phyloP scores from a whole-genome alignment of 805 yeast genomes.

The Candida jianshihensis region DNA sequence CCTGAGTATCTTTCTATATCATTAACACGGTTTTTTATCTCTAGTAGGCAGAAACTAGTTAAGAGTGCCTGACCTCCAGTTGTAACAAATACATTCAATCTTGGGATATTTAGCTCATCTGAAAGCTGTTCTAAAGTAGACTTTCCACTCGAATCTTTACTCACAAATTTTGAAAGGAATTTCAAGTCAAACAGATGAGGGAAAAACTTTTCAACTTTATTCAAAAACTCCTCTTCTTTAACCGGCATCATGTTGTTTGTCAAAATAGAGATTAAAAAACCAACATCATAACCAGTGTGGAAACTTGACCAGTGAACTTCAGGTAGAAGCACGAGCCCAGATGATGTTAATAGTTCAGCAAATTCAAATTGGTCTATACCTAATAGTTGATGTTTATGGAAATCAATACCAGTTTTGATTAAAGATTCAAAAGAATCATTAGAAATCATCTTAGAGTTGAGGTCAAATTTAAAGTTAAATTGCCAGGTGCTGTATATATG shows the following conservation, averaged over 20 bases:
- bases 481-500: conserved; percentile 84
- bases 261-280: conserved; percentile 73
- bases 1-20: conserved; percentile 39
- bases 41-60: conserved; percentile 59
- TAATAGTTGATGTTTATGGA: conserved; percentile 59
- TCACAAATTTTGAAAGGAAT: conserved; percentile 29
- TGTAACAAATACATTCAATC: conserved; percentile 45
- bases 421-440: conserved; percentile 77
- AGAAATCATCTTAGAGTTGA: conserved; percentile 75
- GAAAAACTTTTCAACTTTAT: conserved; percentile 65
- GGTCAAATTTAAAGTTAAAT: conserved; percentile 82
- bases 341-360: conserved; percentile 76
- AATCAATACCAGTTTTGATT: conserved; percentile 76
- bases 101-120: conserved; percentile 63
- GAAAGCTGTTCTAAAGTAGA: conserved; percentile 57
- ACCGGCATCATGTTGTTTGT: conserved; percentile 73
- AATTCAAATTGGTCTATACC: conserved; percentile 80
- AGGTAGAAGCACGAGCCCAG: conserved; percentile 71
- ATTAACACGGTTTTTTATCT: conserved; percentile 29
- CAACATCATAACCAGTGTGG: conserved; percentile 93
- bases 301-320: conserved; percentile 81
- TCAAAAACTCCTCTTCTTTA: conserved; percentile 69
- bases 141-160: conserved; percentile 20
- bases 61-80: conserved; percentile 60
- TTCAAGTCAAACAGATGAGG: conserved; percentile 84